These are phyloP conservation scores for Papiliotrema laurentii DNA, from an alignment of 1,284 basidiomycete species.

Conservation along the genomic window DNA sequence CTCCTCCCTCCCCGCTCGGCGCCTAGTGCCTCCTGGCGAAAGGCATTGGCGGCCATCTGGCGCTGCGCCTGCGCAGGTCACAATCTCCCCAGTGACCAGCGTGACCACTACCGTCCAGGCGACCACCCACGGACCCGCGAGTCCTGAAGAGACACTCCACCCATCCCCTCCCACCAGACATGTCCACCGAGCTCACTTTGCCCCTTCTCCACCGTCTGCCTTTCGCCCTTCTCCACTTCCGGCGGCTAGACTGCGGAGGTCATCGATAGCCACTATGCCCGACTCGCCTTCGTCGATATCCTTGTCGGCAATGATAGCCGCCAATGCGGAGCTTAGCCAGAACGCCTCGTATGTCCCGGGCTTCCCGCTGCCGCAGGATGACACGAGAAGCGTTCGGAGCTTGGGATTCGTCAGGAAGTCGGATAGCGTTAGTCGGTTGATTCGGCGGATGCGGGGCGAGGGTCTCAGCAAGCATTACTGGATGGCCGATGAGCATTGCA, in stretches of 20 bases:
- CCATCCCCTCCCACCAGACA: constrained; percentile 2
- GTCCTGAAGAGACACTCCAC: not conserved
- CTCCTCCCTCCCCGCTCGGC: constrained; percentile 1
- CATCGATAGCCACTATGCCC: constrained; percentile 41
- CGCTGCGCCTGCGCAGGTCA: constrained; percentile 39
- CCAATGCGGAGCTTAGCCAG: constrained; percentile 38
- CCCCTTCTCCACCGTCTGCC: not conserved
- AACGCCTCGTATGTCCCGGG: constrained; percentile 43
- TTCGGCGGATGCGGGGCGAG: constrained; percentile 80
- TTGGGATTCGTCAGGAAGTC: constrained; percentile 57
- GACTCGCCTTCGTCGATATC: constrained; percentile 44
- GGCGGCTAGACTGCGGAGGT: constrained; percentile 22
- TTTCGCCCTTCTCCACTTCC: constrained; percentile 5
- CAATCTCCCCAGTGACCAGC: constrained; percentile 40
- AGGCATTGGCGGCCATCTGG: constrained; percentile 37
- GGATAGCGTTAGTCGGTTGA: constrained; percentile 81
- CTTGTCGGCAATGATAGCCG: constrained; percentile 39
- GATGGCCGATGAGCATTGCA: constrained; percentile 96
- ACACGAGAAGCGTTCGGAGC: constrained; percentile 42
- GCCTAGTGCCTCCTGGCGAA: constrained; percentile 23
- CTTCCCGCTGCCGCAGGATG: constrained; percentile 43
- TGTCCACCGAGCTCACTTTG: constrained; percentile 20
- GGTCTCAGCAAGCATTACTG: constrained; percentile 66
- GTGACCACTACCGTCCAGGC: constrained; percentile 37
- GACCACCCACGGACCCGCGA: not conserved